Percentiles rank a stretch among this genome's conserved stretches.
Evolutionary conservation across 106 monocot species (phyloP).

Genomic region (Dactylorhiza incarnata): DNA sequence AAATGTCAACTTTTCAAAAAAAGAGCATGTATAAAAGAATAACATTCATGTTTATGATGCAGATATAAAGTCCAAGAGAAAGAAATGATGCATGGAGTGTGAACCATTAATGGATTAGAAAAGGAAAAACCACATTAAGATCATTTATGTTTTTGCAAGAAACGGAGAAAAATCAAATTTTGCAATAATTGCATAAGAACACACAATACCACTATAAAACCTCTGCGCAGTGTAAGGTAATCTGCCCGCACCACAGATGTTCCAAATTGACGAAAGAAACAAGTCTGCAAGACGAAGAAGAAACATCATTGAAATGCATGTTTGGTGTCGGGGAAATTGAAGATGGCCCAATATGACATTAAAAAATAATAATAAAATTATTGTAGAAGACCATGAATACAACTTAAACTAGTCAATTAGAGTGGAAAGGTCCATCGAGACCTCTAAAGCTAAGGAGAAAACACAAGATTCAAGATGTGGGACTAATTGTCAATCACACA

Average conservation of each 20-base stretch:
- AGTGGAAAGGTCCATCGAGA: no score
- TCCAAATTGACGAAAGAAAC: constrained; percentile 95
- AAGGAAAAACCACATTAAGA: neutral
- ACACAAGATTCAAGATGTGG: no score
- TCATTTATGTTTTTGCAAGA: neutral
- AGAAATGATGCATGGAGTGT: neutral
- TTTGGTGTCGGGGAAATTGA: neutral
- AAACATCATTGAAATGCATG: constrained; percentile 2
- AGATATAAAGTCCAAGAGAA: no score
- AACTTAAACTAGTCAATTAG: no score
- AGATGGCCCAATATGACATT: neutral
- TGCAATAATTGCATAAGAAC: neutral
- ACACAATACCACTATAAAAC: constrained; percentile 69
- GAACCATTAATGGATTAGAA: neutral
- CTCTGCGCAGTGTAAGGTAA: constrained; percentile 85
- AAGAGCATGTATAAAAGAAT: neutral
- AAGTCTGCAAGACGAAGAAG: constrained; percentile 37
- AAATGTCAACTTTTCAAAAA: neutral
- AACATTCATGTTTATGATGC: neutral
- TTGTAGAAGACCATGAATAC: no score
- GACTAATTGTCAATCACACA: no score
- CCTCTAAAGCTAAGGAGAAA: no score
- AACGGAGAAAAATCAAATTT: neutral
- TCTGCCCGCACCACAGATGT: constrained; percentile 78
- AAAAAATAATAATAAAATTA: no score